A percentile compares a stretch with the other conserved stretches of the same genome.
Conservation (phyloP, 2,329 filamentous ascomycete species). For the Fusarium gaditjirri region DNA sequence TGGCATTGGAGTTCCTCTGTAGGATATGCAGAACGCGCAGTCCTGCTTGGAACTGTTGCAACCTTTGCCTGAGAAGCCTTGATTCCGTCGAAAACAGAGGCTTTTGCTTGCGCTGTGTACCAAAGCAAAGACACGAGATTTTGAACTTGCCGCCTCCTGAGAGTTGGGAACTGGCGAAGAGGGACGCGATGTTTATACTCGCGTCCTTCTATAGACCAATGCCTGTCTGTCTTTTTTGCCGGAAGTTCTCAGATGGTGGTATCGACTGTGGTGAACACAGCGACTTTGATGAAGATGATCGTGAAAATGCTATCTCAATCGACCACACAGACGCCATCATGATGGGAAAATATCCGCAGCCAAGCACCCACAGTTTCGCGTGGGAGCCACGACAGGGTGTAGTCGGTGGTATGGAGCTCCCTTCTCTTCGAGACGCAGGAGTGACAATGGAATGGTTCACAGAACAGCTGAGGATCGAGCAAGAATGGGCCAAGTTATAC, state of each 20-base stretch:
- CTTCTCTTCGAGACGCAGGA: neutral
- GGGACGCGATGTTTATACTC: neutral
- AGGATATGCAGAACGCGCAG: neutral
- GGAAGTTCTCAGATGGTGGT: neutral
- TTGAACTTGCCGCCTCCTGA: neutral
- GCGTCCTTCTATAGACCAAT: neutral
- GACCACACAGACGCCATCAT: neutral
- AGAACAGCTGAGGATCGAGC: neutral
- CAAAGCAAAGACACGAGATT: neutral
- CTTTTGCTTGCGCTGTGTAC: constrained; percentile 10
- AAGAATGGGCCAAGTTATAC: neutral
- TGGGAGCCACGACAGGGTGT: neutral
- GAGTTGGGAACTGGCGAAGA: neutral
- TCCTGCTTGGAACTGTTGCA: neutral
- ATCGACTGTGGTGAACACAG: neutral
- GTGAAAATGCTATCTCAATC: neutral
- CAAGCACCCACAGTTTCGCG: neutral
- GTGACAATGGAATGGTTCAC: constrained; percentile 1
- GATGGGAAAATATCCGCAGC: neutral
- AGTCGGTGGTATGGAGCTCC: neutral
- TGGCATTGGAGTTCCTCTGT: neutral
- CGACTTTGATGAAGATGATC: neutral
- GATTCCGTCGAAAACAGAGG: neutral
- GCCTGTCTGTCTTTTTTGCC: neutral
- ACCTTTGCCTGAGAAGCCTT: neutral